phyloP scores from a whole-genome alignment of 2,329 filamentous ascomycete species.

The Aspergillus sp. region DNA sequence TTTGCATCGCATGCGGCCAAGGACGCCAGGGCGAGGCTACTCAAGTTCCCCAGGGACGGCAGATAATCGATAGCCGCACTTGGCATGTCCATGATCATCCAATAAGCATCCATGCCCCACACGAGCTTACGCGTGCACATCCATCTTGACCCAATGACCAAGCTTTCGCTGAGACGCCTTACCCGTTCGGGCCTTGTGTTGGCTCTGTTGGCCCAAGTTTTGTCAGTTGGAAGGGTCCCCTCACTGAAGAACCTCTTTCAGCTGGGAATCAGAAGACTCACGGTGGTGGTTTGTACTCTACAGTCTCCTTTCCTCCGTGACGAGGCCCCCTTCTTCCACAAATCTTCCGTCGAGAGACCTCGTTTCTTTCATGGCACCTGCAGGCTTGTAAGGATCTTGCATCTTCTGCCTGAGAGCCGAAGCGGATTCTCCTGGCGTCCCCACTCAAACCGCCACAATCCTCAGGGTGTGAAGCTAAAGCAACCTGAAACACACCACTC shows the following conservation, averaged over 20 bases:
- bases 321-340: not conserved
- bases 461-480: conserved; percentile 32
- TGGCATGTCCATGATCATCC: conserved; percentile 31
- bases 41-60: conserved; percentile 27
- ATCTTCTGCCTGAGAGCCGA: not conserved
- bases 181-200: conserved; percentile 12
- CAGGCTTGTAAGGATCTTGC: no score
- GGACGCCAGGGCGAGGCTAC: not conserved
- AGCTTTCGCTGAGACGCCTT: conserved; percentile 16
- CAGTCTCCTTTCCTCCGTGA: not conserved
- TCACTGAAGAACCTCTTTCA: not conserved
- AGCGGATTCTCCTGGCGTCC: conserved; percentile 23
- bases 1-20: not conserved
- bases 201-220: not conserved
- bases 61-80: conserved; percentile 43
- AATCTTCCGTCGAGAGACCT: not conserved
- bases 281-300: not conserved
- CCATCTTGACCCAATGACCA: conserved; percentile 13
- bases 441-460: conserved; percentile 17
- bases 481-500: conserved; percentile 30
- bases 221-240: conserved; percentile 5
- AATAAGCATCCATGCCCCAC: conserved; percentile 24
- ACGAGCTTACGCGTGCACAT: conserved; percentile 38
- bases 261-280: not conserved
- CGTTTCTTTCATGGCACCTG: not conserved